Base-by-base conservation (phyloP, 2,329 filamentous ascomycete species). In the Nemania sp. region DNA sequence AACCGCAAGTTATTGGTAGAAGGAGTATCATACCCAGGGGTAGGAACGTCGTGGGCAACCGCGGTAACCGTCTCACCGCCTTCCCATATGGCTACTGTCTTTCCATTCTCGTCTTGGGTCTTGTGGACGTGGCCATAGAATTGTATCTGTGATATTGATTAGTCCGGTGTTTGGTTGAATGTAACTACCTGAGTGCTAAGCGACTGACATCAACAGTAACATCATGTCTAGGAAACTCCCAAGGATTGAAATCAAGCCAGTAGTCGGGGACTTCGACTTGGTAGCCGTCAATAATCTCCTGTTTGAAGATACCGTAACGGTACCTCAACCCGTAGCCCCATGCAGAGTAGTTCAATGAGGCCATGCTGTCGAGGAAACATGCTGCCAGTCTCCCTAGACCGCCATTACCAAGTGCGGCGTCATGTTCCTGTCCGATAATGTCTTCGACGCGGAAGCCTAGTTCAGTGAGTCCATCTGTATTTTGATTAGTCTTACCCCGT, bases 171-270 rank as follows among this genome's bases (percentile, higher is more conserved):
- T 35, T 65, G 26, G 26, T 38, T 45, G 8, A 53, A 22, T 8
- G 49, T 32, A 20, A 13, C 15, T 7, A 15, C 41, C 3, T 54
- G 27, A 3, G 43, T 29, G 26, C 10, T 10, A 27, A 35, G n/a
- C 35, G 51, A 78, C 87, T 82, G 77, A 90, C 88, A 81, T 98
- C 93, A 26, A 99, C 94, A 1, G 92, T 94, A 69, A 99, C 92
- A 78, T 99, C 96, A 80, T 98, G 93, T 73, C 96, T 88, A 49
- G 94, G 94, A 77, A 98, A 99, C 79, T 99, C 96, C 96, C 96
- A 99, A 0, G 96, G 96, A 81, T 99, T 99, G 82, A 98, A 98
- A 79, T 98, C 96, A 62, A 99, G 89, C 96, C 96, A 99, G 83
- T 99, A 98, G 80, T 99, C 96, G 22, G 96, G 96, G 67, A 98